Evolutionary conservation across 352 stramenopile genomes (phyloP).

Genomic region (Globisporangium polare): DNA sequence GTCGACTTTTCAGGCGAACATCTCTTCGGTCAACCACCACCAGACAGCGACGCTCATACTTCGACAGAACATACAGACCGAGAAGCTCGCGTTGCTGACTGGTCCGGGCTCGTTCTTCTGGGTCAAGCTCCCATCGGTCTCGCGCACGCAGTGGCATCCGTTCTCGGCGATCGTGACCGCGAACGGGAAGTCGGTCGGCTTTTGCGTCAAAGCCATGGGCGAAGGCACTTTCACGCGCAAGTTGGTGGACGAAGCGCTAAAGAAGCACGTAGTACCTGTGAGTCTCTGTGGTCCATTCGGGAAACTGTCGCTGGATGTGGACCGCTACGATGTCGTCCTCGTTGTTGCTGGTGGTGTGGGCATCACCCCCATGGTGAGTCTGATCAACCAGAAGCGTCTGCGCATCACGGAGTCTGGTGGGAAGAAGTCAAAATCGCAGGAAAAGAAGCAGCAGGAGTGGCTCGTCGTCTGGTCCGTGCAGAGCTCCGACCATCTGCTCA

Average conservation of each 20-base stretch:
- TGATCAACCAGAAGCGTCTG: slow-evolving; percentile 66
- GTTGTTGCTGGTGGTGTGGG: slow-evolving; percentile 69
- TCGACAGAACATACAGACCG: slow-evolving; percentile 46
- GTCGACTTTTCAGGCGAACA: slow-evolving; percentile 37
- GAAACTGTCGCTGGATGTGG: slow-evolving; percentile 54
- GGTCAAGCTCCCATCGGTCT: slow-evolving; percentile 65
- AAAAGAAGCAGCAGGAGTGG: slow-evolving; percentile 44
- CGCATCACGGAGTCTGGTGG: slow-evolving; percentile 17
- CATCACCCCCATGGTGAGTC: slow-evolving; percentile 72
- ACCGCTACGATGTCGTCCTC: slow-evolving; percentile 63
- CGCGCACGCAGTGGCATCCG: slow-evolving; percentile 66
- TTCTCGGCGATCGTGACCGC: slow-evolving; percentile 77
- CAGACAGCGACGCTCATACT: slow-evolving; percentile 49
- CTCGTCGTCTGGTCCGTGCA: slow-evolving; percentile 67
- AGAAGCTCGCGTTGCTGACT: slow-evolving; percentile 51
- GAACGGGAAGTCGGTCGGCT: slow-evolving; percentile 74
- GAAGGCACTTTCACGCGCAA: slow-evolving; percentile 46
- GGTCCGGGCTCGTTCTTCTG: slow-evolving; percentile 74
- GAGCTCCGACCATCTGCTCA: slow-evolving; percentile 54
- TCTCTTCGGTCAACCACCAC: slow-evolving; percentile 26
- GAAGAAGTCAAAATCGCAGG: slow-evolving; percentile 10
- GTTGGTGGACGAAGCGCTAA: slow-evolving; percentile 39
- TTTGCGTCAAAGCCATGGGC: slow-evolving; percentile 63
- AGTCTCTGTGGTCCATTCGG: slow-evolving; percentile 71
- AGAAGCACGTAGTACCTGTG: slow-evolving; percentile 38